phyloP scores from a whole-genome alignment of 2,329 filamentous ascomycete genomes.

The Mycosphaerelloides madeirae region DNA sequence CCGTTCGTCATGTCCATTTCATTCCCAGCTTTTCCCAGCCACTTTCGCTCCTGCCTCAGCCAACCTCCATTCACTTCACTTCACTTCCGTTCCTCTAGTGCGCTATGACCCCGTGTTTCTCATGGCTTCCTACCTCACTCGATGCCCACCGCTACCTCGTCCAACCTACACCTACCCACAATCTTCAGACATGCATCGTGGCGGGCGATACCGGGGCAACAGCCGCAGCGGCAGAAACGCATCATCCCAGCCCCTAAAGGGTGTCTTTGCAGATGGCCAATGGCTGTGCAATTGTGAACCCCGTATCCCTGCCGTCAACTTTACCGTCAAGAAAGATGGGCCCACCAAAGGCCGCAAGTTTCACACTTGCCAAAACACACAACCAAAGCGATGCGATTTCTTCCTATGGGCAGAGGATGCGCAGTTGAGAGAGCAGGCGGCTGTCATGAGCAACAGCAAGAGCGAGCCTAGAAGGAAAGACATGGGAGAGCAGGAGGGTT shows the following conservation, averaged over 20 bases:
- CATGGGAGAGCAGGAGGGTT: conserved; percentile 22
- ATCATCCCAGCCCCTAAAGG: conserved; percentile 15
- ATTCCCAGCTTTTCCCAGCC: no score
- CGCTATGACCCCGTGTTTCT: no score
- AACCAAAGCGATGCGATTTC: conserved; percentile 49
- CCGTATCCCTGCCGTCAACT: conserved; percentile 50
- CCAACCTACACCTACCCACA: no score
- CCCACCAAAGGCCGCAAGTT: conserved; percentile 51
- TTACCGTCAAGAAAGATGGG: conserved; percentile 55
- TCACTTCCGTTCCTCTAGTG: no score
- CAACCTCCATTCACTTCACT: no score
- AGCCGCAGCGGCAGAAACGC: conserved; percentile 10
- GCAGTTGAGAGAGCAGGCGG: conserved; percentile 43
- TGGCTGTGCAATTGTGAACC: conserved; percentile 56
- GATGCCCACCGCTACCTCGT: no score
- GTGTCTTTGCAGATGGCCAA: conserved; percentile 32
- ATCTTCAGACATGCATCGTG: not conserved
- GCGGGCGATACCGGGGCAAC: conserved; percentile 4
- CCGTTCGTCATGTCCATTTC: no score
- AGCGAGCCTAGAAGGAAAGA: conserved; percentile 36
- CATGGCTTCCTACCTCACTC: no score
- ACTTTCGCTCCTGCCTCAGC: no score
- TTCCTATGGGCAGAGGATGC: conserved; percentile 57
- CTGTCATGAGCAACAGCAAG: conserved; percentile 45
- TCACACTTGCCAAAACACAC: conserved; percentile 53